Conservation (phyloP, 1,139 yeast genomes). For the Lodderomyces pseudojiufengensis region DNA sequence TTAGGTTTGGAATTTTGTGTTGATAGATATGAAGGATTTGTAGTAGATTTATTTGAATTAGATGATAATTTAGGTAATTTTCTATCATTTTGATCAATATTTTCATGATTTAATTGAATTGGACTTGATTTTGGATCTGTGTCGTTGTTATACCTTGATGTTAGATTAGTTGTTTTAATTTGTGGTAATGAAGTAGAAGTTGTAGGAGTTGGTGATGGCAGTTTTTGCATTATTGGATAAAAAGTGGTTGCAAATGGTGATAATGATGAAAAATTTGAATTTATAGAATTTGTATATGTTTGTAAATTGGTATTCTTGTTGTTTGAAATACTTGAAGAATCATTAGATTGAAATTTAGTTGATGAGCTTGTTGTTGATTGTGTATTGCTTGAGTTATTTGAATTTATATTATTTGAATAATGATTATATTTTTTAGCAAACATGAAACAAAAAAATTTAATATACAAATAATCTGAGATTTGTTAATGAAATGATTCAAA, state of each 20-base stretch:
- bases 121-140: conserved; percentile 1
- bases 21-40: too few relatives aligned
- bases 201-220: background rate
- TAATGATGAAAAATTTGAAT: too few relatives aligned
- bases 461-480: too few relatives aligned
- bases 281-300: background rate
- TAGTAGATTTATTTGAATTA: too few relatives aligned
- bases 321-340: background rate
- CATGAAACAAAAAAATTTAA: too few relatives aligned
- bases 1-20: background rate
- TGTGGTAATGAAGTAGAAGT: background rate
- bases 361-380: background rate
- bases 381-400: too few relatives aligned
- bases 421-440: background rate
- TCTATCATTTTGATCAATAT: too few relatives aligned
- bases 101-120: background rate
- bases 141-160: background rate
- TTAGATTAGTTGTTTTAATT: background rate
- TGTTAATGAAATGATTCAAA: too few relatives aligned
- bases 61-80: too few relatives aligned
- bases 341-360: background rate
- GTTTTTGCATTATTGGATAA: conserved; percentile 2
- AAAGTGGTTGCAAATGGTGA: background rate
- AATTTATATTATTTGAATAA: background rate
- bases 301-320: background rate